These are phyloP conservation scores for Collariella sp. DNA, from an alignment of 495 filamentous ascomycete species.

Conservation along the genomic window DNA sequence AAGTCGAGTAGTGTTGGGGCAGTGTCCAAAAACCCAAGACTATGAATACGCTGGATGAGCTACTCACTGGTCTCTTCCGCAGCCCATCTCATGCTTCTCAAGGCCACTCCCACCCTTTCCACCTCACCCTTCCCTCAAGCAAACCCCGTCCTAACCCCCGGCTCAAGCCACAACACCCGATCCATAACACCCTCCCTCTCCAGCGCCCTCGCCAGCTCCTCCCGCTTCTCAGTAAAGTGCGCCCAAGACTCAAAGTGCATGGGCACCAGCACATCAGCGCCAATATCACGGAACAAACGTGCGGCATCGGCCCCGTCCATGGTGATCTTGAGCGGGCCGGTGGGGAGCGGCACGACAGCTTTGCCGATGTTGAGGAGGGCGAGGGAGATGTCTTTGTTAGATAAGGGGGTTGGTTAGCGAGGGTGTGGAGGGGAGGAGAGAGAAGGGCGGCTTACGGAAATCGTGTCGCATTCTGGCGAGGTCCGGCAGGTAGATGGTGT, in stretches of 20 bases:
- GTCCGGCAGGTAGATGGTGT: conserved; percentile 46
- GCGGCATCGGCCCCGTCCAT: conserved; percentile 43
- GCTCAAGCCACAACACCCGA: conserved; percentile 33
- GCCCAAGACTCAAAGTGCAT: conserved; percentile 48
- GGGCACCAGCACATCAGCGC: conserved; percentile 41
- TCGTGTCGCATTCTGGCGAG: conserved; percentile 25
- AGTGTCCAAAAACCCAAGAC: no score
- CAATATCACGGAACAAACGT: conserved; percentile 33
- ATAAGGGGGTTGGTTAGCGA: no score
- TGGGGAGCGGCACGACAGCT: conserved; percentile 22
- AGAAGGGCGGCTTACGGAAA: conserved; percentile 16
- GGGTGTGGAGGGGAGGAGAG: background rate
- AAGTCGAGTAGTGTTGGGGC: no score
- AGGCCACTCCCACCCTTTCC: no score
- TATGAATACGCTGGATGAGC: no score
- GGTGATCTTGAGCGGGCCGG: conserved; percentile 37
- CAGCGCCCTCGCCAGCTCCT: conserved; percentile 44
- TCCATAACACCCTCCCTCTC: conserved; percentile 51
- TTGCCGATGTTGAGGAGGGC: conserved; percentile 35
- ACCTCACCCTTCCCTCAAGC: conserved; percentile 2
- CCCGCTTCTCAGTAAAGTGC: conserved; percentile 37
- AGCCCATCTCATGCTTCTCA: no score
- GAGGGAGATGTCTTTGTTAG: conserved; percentile 22
- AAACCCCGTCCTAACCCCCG: conserved; percentile 20
- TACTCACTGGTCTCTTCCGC: no score